Evolutionary conservation across 2,329 filamentous ascomycete species (phyloP), one percentile per base, ranked within the genome.

Genomic region (Beauveria australis): DNA sequence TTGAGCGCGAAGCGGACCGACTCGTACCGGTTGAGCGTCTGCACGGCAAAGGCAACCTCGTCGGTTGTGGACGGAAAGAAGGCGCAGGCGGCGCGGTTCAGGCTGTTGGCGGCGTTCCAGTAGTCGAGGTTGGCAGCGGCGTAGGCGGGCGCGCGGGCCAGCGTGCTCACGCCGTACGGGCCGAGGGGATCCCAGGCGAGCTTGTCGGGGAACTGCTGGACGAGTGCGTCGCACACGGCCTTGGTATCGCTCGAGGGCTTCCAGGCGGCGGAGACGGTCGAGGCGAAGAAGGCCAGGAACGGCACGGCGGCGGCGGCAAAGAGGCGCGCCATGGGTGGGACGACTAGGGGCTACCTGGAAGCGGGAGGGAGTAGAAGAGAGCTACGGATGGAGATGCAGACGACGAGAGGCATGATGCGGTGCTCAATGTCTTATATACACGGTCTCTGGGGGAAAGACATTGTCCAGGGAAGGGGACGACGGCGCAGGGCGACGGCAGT

Each of bases 1-100:
- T 74, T 73, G 60, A 73, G 70, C 14, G 74, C 69, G 64, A 75
- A 75, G 16, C 64, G 47, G 9, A 73, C 73, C 47, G 67, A 65
- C 2, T 68, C 64, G 60, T 69, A 66, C 37, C 66, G 61, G 49
- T 70, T 67, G n/a, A 75, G 65, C 10, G 71, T 54, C 16, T 62
- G 66, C 12, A 76, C 67, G n/a, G 69, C 66, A 3, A 64, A 61
- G 28, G 73, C 67, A 18, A 75, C 72, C 16, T 76, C 69, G 22
- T 67, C 60, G 3, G 73, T 66, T 12, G 64, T 65, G 7, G 64
- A 63, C 4, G 74, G 75, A 22, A 72, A 66, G 2, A 74, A 70
- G 28, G 74, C 64, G 61, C 75, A 76, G 5, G 73, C 70, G 40
- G 75, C 74, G 26, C 61, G 61, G 49, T 51, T 51, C 33, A 59